Evolutionary conservation across 768 basidiomycete genomes (phyloP), one percentile per base, ranked within the genome.

Genomic region (Antrodiella citrinella): DNA sequence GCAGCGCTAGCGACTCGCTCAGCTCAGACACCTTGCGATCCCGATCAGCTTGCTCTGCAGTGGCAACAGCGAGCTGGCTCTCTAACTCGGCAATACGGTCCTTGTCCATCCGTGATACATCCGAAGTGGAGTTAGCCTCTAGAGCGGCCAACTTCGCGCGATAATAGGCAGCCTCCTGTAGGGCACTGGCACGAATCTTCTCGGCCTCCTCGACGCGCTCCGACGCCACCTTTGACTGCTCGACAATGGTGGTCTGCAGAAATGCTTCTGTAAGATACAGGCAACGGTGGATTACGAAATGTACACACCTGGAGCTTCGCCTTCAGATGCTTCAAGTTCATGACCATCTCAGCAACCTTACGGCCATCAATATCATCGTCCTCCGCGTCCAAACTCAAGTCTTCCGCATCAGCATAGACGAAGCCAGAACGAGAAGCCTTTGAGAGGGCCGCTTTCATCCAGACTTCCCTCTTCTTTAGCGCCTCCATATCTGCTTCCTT

Each of bases 161-260:
- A 64, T 93, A 96, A 69, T 87, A 97, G 1, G 93, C 91, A 2
- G 94, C 88, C 67, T 99, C 96, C 66, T 98, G 91, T 5, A 88
- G 68, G 1, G 96, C 96, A 40, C 79, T 83, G 4, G 74, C 65
- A 54, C 86, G 84, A 54, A 82, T 67, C 46, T 86, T 80, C 55
- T 94, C 91, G 0, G 89, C 86, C 47, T 91, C 87, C 3, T 80
- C 73, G 9, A 96, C 65, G 38, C 82, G 83, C 40, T 89, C 84
- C 2, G 92, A 91, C 2, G 84, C 79, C 47, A 75, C 74, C 42
- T 76, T 81, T 1, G 89, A 86, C 65, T 95, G 91, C 47, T 81
- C 82, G 12, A 77, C 73, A 60, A 93, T 72, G 26, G 76, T 72
- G n/a, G 79, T 78, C 89, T 92, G 61, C 7, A 52, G 24, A 35